Conservation (phyloP, 768 basidiomycete genomes). For the Hydnum rufescens region DNA sequence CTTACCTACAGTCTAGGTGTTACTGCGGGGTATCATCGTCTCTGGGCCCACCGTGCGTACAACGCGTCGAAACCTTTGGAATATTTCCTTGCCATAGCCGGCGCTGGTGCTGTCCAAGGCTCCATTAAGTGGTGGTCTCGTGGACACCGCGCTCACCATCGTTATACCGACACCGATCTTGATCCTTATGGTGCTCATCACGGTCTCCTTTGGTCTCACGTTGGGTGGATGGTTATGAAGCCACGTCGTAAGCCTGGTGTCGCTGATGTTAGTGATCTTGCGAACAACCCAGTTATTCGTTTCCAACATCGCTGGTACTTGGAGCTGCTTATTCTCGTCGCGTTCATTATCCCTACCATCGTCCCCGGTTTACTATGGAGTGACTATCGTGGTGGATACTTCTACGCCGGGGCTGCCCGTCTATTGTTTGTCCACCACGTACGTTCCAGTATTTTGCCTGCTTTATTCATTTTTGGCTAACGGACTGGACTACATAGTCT, state of each 20-base stretch:
- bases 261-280: conserved; percentile 74
- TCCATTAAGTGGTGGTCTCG: conserved; percentile 99
- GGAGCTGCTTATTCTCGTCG: conserved; percentile 46
- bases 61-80: conserved; percentile 77
- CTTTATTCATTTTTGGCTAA: neutral
- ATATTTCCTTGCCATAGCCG: conserved; percentile 64
- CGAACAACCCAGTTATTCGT: conserved; percentile 54
- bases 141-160: conserved; percentile 92
- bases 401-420: conserved; percentile 65
- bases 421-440: conserved; percentile 79
- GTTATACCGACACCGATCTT: conserved; percentile 92
- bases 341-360: conserved; percentile 50
- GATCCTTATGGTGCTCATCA: conserved; percentile 90
- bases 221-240: conserved; percentile 88
- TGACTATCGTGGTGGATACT: conserved; percentile 68
- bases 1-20: conserved; percentile 25
- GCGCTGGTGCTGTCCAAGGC: conserved; percentile 86
- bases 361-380: conserved; percentile 70
- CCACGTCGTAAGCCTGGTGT: conserved; percentile 77
- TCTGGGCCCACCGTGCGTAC: conserved; percentile 93
- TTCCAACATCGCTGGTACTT: conserved; percentile 83
- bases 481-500: conserved; percentile 30
- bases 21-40: conserved; percentile 87
- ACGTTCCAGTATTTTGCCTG: conserved; percentile 20
- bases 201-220: conserved; percentile 70